Evolutionary conservation across 345 rosid genomes (phyloP).

Genomic region (Rubroshorea leprosula): DNA sequence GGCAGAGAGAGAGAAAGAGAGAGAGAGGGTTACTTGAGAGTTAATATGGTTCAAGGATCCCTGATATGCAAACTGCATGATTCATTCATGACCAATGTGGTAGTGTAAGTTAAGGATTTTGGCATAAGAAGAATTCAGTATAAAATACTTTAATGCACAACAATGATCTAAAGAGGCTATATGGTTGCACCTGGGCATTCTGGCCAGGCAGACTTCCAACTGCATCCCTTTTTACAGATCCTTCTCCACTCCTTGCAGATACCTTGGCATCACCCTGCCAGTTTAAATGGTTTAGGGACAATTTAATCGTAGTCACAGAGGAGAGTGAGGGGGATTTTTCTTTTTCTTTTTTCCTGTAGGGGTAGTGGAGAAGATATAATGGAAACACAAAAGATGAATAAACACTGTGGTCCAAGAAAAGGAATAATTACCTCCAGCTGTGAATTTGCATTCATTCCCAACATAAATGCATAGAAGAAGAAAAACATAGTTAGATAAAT

Average conservation of each 20-base stretch:
- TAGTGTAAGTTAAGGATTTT: conserved; percentile 8
- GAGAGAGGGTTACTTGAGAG: conserved; percentile 33
- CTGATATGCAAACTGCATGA: conserved; percentile 38
- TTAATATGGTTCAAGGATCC: conserved; percentile 39
- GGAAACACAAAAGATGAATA: too few relatives aligned
- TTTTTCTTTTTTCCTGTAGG: background rate
- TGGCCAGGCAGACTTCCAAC: conserved; percentile 42
- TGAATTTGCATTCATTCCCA: background rate
- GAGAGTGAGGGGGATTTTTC: background rate
- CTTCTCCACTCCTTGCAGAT: conserved; percentile 60
- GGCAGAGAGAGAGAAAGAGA: conserved; percentile 11
- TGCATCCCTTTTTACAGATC: conserved; percentile 48
- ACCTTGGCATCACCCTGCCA: conserved; percentile 70
- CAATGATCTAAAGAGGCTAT: conserved; percentile 9
- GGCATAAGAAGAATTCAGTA: background rate
- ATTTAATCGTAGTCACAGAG: conserved; percentile 6
- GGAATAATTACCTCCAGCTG: conserved; percentile 65
- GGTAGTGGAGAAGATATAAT: background rate
- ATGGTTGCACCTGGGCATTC: conserved; percentile 42
- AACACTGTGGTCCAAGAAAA: background rate
- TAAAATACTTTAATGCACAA: background rate
- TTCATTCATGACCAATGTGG: conserved; percentile 11
- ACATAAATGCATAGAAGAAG: background rate
- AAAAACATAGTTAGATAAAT: background rate
- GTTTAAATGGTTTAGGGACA: conserved; percentile 11